These are phyloP conservation scores for Bidens hawaiensis DNA, from an alignment of 140 eudicot genomes.

Conservation along the genomic window DNA sequence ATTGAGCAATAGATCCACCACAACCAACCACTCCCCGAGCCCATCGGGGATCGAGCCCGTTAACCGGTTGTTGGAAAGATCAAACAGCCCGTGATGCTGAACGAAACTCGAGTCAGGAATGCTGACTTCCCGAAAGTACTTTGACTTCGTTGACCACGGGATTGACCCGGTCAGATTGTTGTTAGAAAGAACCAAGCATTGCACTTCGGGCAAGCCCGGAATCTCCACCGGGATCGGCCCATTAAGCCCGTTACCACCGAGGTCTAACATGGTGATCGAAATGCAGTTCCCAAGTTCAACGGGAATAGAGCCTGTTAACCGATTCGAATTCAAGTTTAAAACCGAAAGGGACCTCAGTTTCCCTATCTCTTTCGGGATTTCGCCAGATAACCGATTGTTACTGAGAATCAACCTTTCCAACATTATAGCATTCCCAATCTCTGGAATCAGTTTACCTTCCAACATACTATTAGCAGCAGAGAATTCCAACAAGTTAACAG, in stretches of 20 bases:
- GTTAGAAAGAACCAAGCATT: slow-evolving; percentile 57
- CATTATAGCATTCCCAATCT: slow-evolving; percentile 37
- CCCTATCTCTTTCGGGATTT: slow-evolving; percentile 50
- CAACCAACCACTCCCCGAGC: slow-evolving; percentile 44
- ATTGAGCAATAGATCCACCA: slow-evolving; percentile 53
- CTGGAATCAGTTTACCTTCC: slow-evolving; percentile 40
- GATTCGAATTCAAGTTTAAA: slow-evolving; percentile 50
- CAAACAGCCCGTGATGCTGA: slow-evolving; percentile 71
- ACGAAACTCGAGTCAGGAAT: slow-evolving; percentile 61
- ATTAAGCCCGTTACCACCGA: slow-evolving; percentile 42
- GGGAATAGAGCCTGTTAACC: slow-evolving; percentile 46
- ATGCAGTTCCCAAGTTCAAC: slow-evolving; percentile 46
- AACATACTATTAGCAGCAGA: slow-evolving; percentile 59
- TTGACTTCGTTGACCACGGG: slow-evolving; percentile 41
- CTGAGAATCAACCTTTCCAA: slow-evolving; percentile 46
- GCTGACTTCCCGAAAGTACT: slow-evolving; percentile 45
- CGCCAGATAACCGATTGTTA: slow-evolving; percentile 40
- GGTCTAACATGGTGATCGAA: slow-evolving; percentile 49
- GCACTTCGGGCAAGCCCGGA: slow-evolving; percentile 39
- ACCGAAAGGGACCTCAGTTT: slow-evolving; percentile 45
- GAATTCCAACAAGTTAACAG: slow-evolving; percentile 45
- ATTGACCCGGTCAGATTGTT: slow-evolving; percentile 55
- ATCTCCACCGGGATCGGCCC: slow-evolving; percentile 57
- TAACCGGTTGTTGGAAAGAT: slow-evolving; percentile 54
- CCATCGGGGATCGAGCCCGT: slow-evolving; percentile 60